Conservation (phyloP, 1,284 basidiomycete species). For the Mycena sp. region DNA sequence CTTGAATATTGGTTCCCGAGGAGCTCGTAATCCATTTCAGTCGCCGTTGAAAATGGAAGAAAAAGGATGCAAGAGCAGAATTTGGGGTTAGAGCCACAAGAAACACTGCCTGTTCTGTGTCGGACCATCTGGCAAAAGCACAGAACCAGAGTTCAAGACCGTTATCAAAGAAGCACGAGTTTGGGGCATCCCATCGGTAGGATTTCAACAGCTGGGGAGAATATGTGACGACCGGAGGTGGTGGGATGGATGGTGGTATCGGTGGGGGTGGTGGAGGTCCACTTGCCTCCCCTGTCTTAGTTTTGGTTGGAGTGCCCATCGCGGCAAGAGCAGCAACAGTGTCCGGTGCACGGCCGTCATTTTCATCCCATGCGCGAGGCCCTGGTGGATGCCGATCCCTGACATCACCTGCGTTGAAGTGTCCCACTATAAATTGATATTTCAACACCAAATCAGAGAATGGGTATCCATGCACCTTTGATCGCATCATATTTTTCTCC, state of each 20-base stretch:
- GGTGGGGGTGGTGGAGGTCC: too few relatives aligned
- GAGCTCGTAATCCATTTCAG: neutral
- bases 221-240: neutral
- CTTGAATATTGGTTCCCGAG: neutral
- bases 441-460: too few relatives aligned
- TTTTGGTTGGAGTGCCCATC: too few relatives aligned
- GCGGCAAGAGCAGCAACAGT: constrained; percentile 2
- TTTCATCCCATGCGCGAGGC: neutral
- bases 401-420: neutral
- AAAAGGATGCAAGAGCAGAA: neutral
- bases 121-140: too few relatives aligned
- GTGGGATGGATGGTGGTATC: neutral
- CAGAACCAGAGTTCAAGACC: neutral
- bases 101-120: too few relatives aligned
- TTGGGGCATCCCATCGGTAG: constrained; percentile 5
- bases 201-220: neutral
- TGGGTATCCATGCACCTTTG: neutral
- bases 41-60: neutral
- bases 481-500: constrained; percentile 17
- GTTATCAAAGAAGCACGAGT: constrained; percentile 7
- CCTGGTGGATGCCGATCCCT: neutral
- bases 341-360: constrained; percentile 10
- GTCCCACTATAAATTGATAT: too few relatives aligned
- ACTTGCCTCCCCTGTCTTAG: too few relatives aligned
- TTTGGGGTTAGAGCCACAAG: neutral